phyloP scores from a whole-genome alignment of 345 rosid species.

The Salix koriyanagi region DNA sequence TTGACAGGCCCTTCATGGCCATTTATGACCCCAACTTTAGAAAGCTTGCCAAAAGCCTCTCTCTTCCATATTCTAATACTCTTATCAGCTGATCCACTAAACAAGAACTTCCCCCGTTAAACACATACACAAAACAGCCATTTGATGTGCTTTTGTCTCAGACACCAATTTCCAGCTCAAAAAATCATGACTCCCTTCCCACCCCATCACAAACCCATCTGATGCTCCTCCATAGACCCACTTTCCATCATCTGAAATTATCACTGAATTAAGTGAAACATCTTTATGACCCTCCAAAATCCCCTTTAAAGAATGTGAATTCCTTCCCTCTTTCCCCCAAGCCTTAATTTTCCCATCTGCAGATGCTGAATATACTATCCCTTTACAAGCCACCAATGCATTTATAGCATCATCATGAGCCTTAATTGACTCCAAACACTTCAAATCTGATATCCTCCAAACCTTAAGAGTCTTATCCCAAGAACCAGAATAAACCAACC shows the following conservation, averaged over 20 bases:
- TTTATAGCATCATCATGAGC: constrained; percentile 38
- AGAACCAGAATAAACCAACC: constrained; percentile 29
- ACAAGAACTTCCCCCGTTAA: constrained; percentile 18
- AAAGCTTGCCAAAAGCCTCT: constrained; percentile 23
- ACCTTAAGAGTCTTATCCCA: constrained; percentile 34
- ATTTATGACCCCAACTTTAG: constrained; percentile 9
- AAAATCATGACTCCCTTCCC: constrained; percentile 21
- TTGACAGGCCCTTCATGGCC: constrained; percentile 35
- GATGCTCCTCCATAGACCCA: constrained; percentile 36
- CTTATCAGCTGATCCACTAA: constrained; percentile 35
- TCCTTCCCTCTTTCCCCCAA: constrained; percentile 23
- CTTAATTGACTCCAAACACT: constrained; percentile 30
- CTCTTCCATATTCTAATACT: constrained; percentile 28
- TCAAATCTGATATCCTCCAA: constrained; percentile 29
- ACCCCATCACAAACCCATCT: constrained; percentile 32
- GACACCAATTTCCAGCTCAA: constrained; percentile 29
- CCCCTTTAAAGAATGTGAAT: constrained; percentile 39
- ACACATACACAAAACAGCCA: constrained; percentile 31
- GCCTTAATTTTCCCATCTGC: constrained; percentile 33
- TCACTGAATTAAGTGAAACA: constrained; percentile 27
- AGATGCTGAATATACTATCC: constrained; percentile 25
- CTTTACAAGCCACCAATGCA: constrained; percentile 21
- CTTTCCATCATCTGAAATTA: constrained; percentile 28
- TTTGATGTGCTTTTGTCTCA: constrained; percentile 42
- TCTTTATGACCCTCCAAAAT: constrained; percentile 53